Base-by-base conservation (phyloP, 139 green algal genomes). In the Spirogloea muscicola region DNA sequence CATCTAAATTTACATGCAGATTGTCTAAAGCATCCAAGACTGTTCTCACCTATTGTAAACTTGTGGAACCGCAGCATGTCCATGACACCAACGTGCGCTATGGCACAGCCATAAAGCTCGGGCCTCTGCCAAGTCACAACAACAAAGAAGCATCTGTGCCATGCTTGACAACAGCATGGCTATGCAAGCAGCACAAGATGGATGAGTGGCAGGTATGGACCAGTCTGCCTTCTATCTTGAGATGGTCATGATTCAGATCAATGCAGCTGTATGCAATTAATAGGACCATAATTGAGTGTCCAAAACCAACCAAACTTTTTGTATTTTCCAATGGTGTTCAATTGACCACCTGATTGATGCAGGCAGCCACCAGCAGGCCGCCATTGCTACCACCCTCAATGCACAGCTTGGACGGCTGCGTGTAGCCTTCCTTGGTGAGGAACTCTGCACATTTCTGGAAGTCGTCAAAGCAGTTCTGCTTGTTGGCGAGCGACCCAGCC, bases 1-100 rank as follows among this genome's bases (percentile, higher is more conserved):
- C n/a, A n/a, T n/a, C n/a, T n/a, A n/a, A n/a, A n/a, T n/a, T n/a
- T n/a, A n/a, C n/a, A n/a, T n/a, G n/a, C n/a, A n/a, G n/a, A n/a
- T n/a, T n/a, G n/a, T n/a, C n/a, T n/a, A n/a, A n/a, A n/a, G n/a
- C n/a, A n/a, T n/a, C n/a, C n/a, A n/a, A n/a, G n/a, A n/a, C n/a
- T n/a, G n/a, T n/a, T n/a, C n/a, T n/a, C n/a, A 9, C 63, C 92
- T 18, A 97, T 93, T 1, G 92, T 97, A 86, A 97, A 96, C 73
- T 88, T 89, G 82, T 95, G 88, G 85, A 96, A 97, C n/a, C 92
- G 84, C 37, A 96, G 86, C 90, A 96, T 95, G 88, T 97, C 92
- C 84, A 79, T 79, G 21, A 86, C 63, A 27, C 80, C 34, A 43
- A 97, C 91, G 83, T 94, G 83, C 1, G 79, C 90, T 18, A 96